Base-by-base conservation (phyloP, 345 rosid genomes). In the Isatis tinctoria region DNA sequence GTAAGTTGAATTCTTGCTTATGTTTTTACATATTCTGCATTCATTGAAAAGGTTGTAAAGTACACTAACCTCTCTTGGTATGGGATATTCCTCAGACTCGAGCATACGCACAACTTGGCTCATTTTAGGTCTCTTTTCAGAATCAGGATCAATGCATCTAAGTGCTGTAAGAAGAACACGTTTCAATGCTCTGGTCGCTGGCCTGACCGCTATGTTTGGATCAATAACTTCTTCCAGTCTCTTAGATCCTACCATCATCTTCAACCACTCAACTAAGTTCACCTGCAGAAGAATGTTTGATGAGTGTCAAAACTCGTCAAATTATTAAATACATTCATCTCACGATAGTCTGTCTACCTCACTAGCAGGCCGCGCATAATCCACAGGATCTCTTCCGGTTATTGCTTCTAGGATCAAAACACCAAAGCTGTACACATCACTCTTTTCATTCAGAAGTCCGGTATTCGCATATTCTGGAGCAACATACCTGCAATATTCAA, bases 401-500 rank as follows among this genome's bases (percentile, higher is more conserved):
- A 94, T 83, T 66, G 97, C 86, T 82, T 94, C 97, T 76, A 94
- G 77, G 45, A 94, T 80, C 72, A 94, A 82, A 59, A 94, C 97
- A 49, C 99, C 99, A 52, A 91, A 91, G 84, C 99, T 94, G 70
- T 92, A 94, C 43, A 94, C 99, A 80, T 94, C 99, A 49, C 97
- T 94, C 81, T 94, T 94, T 78, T 94, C 99, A 75, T 94, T 94
- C 80, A 94, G 71, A 67, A 91, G 97, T 61, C 99, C 99, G 2
- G 96, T 87, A 75, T 94, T 90, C 33, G 99, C 99, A 75, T 94
- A 94, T 77, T 94, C 99, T 5, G 99, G 99, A 74, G 99, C 99
- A 65, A 94, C 99, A 57, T 94, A 94, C 69, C 97, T 94, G 82
- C 67, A 60, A 51, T 65, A 75, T 49, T 57, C 70, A 77, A 70